Evolutionary conservation across 2,329 filamentous ascomycete genomes (phyloP), one percentile per base, ranked within the genome.

Genomic region (Fusarium citri): DNA sequence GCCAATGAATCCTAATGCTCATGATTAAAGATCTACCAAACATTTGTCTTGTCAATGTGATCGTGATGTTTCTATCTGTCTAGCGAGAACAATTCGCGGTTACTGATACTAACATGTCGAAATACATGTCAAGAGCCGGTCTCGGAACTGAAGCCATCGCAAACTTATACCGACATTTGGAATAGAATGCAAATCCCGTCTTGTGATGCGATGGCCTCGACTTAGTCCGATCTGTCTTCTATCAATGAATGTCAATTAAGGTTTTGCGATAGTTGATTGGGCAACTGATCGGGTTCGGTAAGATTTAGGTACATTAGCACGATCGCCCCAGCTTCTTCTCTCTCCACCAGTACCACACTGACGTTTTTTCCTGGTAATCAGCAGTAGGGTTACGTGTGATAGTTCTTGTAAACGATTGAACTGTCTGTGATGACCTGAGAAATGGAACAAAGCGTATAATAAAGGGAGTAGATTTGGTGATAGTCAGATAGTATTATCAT

Each of bases 241-340:
- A 28, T 58, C 49, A 34, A 49, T 28, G 34, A 10, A 22, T 26
- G 12, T 55, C 23, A 22, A 45, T 48, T 41, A 58, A 45, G 31
- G 49, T 56, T 63, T 30, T 8, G 5, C 40, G 53, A 50, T 61
- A 67, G 71, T 72, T 73, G 68, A 72, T 73, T 70, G 49, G 71
- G 66, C 60, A 72, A 73, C 71, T 64, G 14, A 28, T 28, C 47
- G 34, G 51, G 54, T 57, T 40, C 49, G 49, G 49, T n/a, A 53
- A 53, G 55, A 26, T 55, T 55, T 45, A 55, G 46, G 47, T 48
- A 51, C 46, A 45, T 51, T 54, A 55, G 57, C 23, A 67, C 47
- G 53, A 62, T 66, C 40, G 61, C 47, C 37, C 47, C 43, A 41
- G 42, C 47, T 48, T 54, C 26, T 47, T 40, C 20, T 23, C 41